Percentiles rank a stretch among this genome's conserved stretches.
phyloP scores from a whole-genome alignment of 164 flowering plant genomes.

The Kalanchoe fedtschenkoi region DNA sequence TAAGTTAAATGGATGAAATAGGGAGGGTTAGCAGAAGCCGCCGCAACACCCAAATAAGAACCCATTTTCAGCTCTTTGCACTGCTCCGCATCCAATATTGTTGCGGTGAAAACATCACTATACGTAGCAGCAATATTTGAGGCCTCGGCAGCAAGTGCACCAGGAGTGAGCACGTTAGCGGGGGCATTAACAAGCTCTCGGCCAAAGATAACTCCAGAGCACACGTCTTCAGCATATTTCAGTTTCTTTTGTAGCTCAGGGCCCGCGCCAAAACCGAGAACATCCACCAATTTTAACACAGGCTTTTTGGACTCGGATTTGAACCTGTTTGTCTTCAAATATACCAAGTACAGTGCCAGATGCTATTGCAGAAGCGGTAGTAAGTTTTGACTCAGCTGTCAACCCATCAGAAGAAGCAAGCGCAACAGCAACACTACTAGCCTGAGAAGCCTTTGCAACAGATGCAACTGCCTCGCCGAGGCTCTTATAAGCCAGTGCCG shows the following conservation, averaged over 20 bases:
- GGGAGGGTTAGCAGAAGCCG: constrained; percentile 87
- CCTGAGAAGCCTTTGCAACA: constrained; percentile 73
- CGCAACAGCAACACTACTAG: constrained; percentile 52
- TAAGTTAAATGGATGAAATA: constrained; percentile 85
- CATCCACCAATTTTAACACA: constrained; percentile 46
- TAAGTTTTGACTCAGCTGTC: constrained; percentile 47
- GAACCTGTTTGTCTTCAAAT: constrained; percentile 72
- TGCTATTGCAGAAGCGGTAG: constrained; percentile 63
- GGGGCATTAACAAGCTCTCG: constrained; percentile 92
- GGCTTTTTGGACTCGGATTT: constrained; percentile 72
- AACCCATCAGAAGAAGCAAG: constrained; percentile 69
- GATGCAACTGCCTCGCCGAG: constrained; percentile 69
- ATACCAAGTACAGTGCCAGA: constrained; percentile 76
- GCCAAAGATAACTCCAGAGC: constrained; percentile 70
- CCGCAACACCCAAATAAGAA: constrained; percentile 90
- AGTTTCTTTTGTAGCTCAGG: constrained; percentile 70
- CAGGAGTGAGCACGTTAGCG: constrained; percentile 96
- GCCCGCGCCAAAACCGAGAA: constrained; percentile 82
- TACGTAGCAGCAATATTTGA: constrained; percentile 59
- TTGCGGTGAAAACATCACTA: constrained; percentile 80
- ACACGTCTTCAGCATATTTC: constrained; percentile 59
- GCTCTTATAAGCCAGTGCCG: constrained; percentile 21
- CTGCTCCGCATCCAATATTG: constrained; percentile 62
- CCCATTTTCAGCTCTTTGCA: constrained; percentile 96
- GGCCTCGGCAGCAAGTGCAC: constrained; percentile 91